phyloP scores from a whole-genome alignment of 495 filamentous ascomycete species.

The Neurospora sp. region DNA sequence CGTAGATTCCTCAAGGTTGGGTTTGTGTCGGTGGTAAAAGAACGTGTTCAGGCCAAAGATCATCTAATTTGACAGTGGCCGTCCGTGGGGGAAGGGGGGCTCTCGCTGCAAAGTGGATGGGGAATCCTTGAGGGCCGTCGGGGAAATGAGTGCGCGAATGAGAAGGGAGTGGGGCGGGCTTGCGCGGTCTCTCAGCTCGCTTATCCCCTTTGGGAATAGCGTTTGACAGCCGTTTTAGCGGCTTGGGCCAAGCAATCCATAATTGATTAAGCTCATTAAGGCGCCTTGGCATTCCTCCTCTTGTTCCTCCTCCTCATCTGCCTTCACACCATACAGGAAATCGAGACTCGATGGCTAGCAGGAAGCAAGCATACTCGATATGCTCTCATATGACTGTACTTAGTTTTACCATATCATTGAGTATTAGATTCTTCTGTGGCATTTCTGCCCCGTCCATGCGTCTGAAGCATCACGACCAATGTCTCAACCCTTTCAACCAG shows the following conservation, averaged over 20 bases:
- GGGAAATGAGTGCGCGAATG: neutral
- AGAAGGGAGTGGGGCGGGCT: neutral
- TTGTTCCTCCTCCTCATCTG: neutral
- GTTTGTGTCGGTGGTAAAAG: neutral
- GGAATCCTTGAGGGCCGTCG: neutral
- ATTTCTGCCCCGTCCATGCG: neutral
- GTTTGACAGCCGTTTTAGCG: neutral
- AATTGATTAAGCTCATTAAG: neutral
- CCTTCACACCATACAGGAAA: neutral
- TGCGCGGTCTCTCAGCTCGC: neutral
- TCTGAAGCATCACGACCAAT: neutral
- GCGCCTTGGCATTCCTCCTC: neutral
- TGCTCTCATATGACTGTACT: neutral
- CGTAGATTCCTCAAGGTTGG: neutral
- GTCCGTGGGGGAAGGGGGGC: neutral
- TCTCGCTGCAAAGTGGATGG: neutral
- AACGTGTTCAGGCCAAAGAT: neutral
- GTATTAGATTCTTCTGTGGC: neutral
- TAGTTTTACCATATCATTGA: neutral
- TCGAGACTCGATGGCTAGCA: neutral
- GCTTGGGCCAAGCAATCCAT: neutral
- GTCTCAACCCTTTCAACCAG: neutral
- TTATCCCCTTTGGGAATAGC: neutral
- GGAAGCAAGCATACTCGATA: neutral
- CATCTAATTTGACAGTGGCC: neutral